Percentiles rank a stretch among this genome's conserved stretches.
Evolutionary conservation across 2,329 filamentous ascomycete species (phyloP).

Genomic region (Colletotrichum camelliae): DNA sequence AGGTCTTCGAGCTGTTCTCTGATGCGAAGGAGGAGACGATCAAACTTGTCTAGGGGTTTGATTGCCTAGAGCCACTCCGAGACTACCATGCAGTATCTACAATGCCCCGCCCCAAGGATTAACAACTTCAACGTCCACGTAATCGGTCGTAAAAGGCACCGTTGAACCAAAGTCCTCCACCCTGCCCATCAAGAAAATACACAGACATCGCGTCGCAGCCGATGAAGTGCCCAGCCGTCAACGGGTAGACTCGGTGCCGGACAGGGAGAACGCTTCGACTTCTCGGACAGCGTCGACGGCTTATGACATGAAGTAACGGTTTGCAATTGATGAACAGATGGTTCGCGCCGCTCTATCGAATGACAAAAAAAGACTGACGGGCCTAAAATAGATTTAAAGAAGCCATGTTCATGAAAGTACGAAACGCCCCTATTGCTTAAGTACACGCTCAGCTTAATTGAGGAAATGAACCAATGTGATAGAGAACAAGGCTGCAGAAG

Average conservation of each 20-base stretch:
- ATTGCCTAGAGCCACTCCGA: background rate
- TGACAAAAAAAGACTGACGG: rapidly evolving
- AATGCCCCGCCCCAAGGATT: rapidly evolving
- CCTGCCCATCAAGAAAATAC: too few species aligned
- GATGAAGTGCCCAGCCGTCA: too few species aligned
- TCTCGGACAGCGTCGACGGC: too few species aligned
- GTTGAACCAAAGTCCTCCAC: too few species aligned
- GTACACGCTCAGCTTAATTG: background rate
- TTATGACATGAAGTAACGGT: background rate
- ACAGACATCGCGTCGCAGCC: too few species aligned
- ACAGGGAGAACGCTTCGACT: too few species aligned
- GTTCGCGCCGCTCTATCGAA: rapidly evolving
- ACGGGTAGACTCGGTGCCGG: too few species aligned
- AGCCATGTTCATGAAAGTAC: background rate
- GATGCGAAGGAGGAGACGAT: background rate
- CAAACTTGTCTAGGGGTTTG: background rate
- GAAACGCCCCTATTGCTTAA: rapidly evolving
- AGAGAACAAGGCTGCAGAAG: background rate
- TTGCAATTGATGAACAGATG: rapidly evolving
- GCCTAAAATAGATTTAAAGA: rapidly evolving
- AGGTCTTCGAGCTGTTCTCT: background rate
- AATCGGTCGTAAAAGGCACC: too few species aligned
- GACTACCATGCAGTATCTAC: background rate
- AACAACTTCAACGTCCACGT: background rate
- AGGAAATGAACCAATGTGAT: rapidly evolving